Percentiles rank a stretch among this genome's conserved stretches.
Evolutionary conservation across 2,329 filamentous ascomycete genomes (phyloP).

Genomic region (Aphanocladium album): DNA sequence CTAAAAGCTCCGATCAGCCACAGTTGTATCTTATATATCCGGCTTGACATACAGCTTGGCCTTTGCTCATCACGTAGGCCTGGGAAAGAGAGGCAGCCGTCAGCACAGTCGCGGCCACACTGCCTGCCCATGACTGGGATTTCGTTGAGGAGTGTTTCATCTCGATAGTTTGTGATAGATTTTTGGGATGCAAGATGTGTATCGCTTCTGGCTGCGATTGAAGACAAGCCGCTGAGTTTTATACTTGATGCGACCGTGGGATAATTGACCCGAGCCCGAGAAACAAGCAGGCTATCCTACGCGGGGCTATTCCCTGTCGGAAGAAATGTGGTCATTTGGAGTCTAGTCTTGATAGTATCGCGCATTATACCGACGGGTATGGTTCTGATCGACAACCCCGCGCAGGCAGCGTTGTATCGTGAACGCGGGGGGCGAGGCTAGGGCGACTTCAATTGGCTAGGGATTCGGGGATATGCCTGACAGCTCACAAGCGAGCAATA

Average conservation of each 20-base stretch:
- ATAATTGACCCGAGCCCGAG: neutral
- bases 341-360: neutral
- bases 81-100: neutral
- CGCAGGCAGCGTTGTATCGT: neutral
- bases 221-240: neutral
- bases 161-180: neutral
- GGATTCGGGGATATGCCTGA: neutral
- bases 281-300: neutral
- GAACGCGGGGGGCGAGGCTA: neutral
- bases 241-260: neutral
- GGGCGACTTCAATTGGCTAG: neutral
- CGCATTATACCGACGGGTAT: neutral
- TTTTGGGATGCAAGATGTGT: neutral
- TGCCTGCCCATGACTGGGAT: neutral
- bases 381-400: neutral
- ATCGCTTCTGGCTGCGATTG: too few species aligned
- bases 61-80: neutral
- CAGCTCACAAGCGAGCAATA: neutral
- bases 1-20: neutral
- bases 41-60: neutral
- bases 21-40: too few species aligned
- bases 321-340: neutral
- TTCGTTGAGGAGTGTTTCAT: neutral
- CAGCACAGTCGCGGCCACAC: neutral
- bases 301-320: neutral